These are phyloP conservation scores for Phytophthora tubulina DNA, from an alignment of 352 stramenopile species.

Conservation along the genomic window DNA sequence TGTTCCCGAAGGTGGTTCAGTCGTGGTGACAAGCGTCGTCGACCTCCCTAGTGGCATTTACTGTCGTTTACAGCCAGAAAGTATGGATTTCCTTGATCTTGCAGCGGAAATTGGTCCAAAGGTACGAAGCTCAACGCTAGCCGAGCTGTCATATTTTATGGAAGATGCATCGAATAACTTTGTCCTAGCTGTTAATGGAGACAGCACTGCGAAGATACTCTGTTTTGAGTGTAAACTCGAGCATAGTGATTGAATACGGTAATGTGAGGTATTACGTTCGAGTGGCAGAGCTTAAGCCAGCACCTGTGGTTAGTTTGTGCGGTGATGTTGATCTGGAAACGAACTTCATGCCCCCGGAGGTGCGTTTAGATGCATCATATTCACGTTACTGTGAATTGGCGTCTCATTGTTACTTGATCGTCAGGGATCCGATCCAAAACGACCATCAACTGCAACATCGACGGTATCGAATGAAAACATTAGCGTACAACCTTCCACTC, in stretches of 20 bases:
- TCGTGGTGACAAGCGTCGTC: conserved; percentile 48
- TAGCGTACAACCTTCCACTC: too few relatives aligned
- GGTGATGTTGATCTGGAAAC: too few relatives aligned
- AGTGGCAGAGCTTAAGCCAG: too few relatives aligned
- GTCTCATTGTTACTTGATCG: too few relatives aligned
- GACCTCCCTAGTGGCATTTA: conserved; percentile 58
- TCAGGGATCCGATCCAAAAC: too few relatives aligned
- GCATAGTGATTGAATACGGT: conserved; percentile 67
- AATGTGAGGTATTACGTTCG: conserved; percentile 52
- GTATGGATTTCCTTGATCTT: conserved; percentile 54
- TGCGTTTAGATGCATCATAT: too few relatives aligned
- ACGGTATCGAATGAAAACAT: too few relatives aligned
- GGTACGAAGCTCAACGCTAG: conserved; percentile 27
- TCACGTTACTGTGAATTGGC: too few relatives aligned
- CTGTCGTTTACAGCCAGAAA: conserved; percentile 66
- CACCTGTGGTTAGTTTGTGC: too few relatives aligned
- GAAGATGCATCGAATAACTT: not conserved
- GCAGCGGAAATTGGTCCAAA: conserved; percentile 69
- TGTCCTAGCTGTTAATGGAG: conserved; percentile 59
- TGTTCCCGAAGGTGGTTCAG: conserved; percentile 46
- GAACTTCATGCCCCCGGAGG: too few relatives aligned
- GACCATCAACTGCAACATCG: too few relatives aligned
- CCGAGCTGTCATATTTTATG: not conserved
- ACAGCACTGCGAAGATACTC: conserved; percentile 67
- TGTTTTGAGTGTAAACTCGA: conserved; percentile 57